Conservation (phyloP, 257 asterid genomes). For the Solanum ahanhuiri region DNA sequence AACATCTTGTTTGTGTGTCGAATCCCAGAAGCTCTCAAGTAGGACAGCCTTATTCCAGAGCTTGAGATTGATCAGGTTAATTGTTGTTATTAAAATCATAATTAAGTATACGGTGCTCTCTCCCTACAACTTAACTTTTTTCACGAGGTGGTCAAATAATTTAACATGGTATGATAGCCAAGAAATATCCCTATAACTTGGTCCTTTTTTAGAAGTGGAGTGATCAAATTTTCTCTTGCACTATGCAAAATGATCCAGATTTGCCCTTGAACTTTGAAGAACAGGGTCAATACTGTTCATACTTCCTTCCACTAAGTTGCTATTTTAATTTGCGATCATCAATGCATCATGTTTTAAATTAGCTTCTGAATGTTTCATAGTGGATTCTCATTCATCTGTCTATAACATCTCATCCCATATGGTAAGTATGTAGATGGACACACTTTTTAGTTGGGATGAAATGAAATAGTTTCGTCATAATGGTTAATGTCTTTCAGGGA, state of each 20-base stretch:
- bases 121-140: not conserved
- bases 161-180: not conserved
- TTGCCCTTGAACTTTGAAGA: not conserved
- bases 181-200: not conserved
- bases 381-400: not conserved
- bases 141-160: not conserved
- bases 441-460: not conserved
- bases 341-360: not conserved
- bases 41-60: not conserved
- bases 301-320: not conserved
- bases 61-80: not conserved
- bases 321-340: not conserved
- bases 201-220: not conserved
- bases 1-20: not conserved
- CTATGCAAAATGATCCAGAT: not conserved
- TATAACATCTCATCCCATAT: not conserved
- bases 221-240: not conserved
- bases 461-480: not conserved
- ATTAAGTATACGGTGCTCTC: not conserved
- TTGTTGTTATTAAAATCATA: not conserved
- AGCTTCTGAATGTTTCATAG: not conserved
- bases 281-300: not conserved
- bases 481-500: constrained; percentile 40
- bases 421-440: not conserved
- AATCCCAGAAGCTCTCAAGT: not conserved